Evolutionary conservation across 1,139 yeast species (phyloP).

Genomic region (Pichia sp.): DNA sequence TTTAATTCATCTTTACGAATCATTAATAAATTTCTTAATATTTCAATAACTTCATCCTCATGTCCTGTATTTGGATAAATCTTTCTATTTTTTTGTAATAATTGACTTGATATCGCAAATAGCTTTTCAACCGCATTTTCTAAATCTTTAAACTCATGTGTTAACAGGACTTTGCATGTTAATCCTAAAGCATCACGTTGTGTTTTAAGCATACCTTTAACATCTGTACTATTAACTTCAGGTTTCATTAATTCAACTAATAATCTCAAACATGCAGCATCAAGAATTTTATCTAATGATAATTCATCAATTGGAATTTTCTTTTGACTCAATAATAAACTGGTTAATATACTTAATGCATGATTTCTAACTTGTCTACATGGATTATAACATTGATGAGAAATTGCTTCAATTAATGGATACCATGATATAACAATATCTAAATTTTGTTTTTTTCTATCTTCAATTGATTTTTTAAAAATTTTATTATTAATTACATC

Average conservation of each 20-base stretch:
- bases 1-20: slow-evolving; percentile 38
- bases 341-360: slow-evolving; percentile 54
- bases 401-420: slow-evolving; percentile 69
- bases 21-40: slow-evolving; percentile 52
- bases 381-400: slow-evolving; percentile 85
- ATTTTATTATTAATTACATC: slow-evolving; percentile 29
- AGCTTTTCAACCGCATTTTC: slow-evolving; percentile 25
- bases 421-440: slow-evolving; percentile 33
- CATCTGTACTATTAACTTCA: slow-evolving; percentile 62
- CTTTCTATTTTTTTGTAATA: slow-evolving; percentile 22
- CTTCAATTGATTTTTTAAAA: slow-evolving; percentile 30
- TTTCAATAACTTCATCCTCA: slow-evolving; percentile 56
- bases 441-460: slow-evolving; percentile 9
- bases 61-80: slow-evolving; percentile 22
- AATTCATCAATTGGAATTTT: slow-evolving; percentile 30
- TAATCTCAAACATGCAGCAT: slow-evolving; percentile 69
- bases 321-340: slow-evolving; percentile 34
- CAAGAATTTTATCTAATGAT: slow-evolving; percentile 54
- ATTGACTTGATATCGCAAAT: slow-evolving; percentile 24
- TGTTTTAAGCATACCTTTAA: slow-evolving; percentile 56
- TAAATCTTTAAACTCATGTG: slow-evolving; percentile 33
- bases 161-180: slow-evolving; percentile 67
- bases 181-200: slow-evolving; percentile 62
- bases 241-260: slow-evolving; percentile 59
- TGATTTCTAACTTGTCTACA: slow-evolving; percentile 67